Evolutionary conservation across 305 asterid genomes (phyloP).

Genomic region (Fraxinus ornus): DNA sequence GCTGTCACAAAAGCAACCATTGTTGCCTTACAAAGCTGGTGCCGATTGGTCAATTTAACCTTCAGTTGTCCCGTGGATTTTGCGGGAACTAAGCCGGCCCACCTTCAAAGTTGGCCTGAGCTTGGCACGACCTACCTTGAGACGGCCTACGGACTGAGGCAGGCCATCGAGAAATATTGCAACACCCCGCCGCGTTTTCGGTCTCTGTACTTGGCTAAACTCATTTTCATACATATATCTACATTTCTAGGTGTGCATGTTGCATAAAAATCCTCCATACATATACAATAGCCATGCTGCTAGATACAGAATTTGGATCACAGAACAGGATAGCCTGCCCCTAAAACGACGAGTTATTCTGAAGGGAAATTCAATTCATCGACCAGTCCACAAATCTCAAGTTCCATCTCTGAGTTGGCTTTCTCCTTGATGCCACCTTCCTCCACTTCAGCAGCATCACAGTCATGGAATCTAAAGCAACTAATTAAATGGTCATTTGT

Average conservation of each 20-base stretch:
- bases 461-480: slow-evolving; percentile 48
- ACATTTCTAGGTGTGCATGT: not conserved
- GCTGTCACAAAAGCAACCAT: not conserved
- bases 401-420: slow-evolving; percentile 16
- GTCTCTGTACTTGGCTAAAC: not conserved
- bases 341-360: slow-evolving; percentile 10
- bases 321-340: not conserved
- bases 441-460: slow-evolving; percentile 19
- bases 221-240: not conserved
- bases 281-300: not conserved
- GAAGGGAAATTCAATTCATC: slow-evolving; percentile 37
- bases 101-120: not conserved
- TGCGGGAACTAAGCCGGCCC: not conserved
- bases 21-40: not conserved
- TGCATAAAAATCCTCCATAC: not conserved
- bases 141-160: not conserved
- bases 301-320: not conserved
- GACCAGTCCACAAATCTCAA: slow-evolving; percentile 27
- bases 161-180: not conserved
- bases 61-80: not conserved
- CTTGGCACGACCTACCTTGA: not conserved
- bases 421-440: slow-evolving; percentile 16
- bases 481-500: slow-evolving; percentile 45
- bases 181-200: not conserved
- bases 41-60: not conserved